Percentiles rank a stretch among this genome's conserved stretches.
phyloP scores from a whole-genome alignment of 2,329 filamentous ascomycete species.

The Pseudocercospora musae region DNA sequence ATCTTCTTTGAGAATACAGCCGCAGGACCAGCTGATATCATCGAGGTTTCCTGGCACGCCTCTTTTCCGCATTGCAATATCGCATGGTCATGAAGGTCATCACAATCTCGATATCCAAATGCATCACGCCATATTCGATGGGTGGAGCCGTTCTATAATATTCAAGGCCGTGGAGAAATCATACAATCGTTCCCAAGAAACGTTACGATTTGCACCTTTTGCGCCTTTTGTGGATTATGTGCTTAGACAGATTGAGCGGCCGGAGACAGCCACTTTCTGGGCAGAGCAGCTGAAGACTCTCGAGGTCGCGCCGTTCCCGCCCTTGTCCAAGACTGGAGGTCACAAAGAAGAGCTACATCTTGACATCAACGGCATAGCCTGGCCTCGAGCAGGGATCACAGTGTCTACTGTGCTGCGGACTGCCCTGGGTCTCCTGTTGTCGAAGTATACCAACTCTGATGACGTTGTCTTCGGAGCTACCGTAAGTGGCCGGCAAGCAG shows the following conservation, averaged over 20 bases:
- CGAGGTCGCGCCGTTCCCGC: slow-evolving; percentile 3
- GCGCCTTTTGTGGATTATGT: slow-evolving; percentile 5
- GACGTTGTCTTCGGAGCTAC: slow-evolving; percentile 10
- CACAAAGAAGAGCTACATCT: background rate
- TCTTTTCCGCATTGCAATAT: background rate
- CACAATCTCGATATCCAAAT: background rate
- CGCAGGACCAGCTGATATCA: background rate
- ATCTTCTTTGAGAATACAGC: background rate
- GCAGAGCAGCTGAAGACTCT: slow-evolving; percentile 2
- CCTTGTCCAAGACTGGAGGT: background rate
- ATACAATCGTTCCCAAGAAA: background rate
- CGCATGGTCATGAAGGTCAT: background rate
- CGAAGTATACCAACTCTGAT: slow-evolving; percentile 3
- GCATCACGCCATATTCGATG: slow-evolving; percentile 8
- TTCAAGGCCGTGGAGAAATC: background rate
- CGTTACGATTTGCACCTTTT: slow-evolving; percentile 1
- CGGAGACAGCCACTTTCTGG: slow-evolving; percentile 4
- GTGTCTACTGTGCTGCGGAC: slow-evolving; percentile 4
- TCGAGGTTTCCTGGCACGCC: background rate
- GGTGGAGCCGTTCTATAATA: background rate
- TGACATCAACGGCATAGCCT: slow-evolving; percentile 8
- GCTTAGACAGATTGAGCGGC: background rate
- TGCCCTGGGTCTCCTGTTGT: slow-evolving; percentile 6
- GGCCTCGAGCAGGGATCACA: slow-evolving; percentile 14
- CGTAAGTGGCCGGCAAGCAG: slow-evolving; percentile 26